Evolutionary conservation across 2,329 filamentous ascomycete species (phyloP), one percentile per base, ranked within the genome.

Genomic region (Beauveria brongniartii): DNA sequence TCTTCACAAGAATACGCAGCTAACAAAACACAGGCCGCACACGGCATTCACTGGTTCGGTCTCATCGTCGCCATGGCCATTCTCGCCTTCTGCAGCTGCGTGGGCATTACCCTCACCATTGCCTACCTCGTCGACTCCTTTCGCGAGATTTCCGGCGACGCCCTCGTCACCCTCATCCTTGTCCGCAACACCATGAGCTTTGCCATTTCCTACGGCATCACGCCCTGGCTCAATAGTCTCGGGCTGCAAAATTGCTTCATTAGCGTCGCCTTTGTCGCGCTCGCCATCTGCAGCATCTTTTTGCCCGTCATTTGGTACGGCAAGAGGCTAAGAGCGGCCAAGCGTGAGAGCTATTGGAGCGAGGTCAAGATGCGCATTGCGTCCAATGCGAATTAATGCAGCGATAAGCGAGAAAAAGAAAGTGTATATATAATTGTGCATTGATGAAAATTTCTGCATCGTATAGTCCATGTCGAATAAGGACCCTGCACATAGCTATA

Each of bases 301-400:
- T 69, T 82, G 12, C 51, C 76, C 1, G 76, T 83, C 65, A 74
- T 82, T 12, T 78, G 73, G 64, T 82, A 71, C 62, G 81, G 81
- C 1, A 73, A 73, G 64, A 43, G 24, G 3, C 55, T 71, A 8
- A 64, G 71, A 3, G 52, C 62, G 10, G 63, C 56, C 5, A 67
- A 67, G 40, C 55, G 61, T 5, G 62, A 64, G 54, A 61, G 51
- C 20, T 67, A 67, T 47, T 66, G 65, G 66, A 59, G 40, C 8
- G 63, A 67, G 43, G 63, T 64, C 3, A 65, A 54, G 40, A 28
- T 60, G 4, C 61, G 61, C 20, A 52, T 60, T 9, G 56, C 54
- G 3, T 44, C 51, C 14, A 63, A 63, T 40, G 52, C 56, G 1
- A 28, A 59, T n/a, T 62, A 46, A 18, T 26, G 1, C 16, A 28